Evolutionary conservation across 2,329 filamentous ascomycete genomes (phyloP).

Genomic region (Aspergillus terreus): DNA sequence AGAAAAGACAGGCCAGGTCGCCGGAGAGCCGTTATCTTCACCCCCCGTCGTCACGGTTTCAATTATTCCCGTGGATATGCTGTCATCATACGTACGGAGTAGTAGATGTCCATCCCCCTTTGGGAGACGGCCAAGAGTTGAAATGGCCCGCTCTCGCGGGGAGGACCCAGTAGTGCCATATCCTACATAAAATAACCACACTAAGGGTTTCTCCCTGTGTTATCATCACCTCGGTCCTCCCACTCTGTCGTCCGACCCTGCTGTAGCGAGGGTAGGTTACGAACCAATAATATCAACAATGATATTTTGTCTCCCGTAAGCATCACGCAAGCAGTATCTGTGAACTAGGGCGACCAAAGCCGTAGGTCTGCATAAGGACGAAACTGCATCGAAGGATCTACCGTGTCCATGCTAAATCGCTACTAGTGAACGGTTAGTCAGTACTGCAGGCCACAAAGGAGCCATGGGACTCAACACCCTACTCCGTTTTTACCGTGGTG

Average conservation of each 20-base stretch:
- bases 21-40: background rate
- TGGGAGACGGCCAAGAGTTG: background rate
- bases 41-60: background rate
- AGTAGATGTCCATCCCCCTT: background rate
- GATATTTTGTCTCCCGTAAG: too few species aligned
- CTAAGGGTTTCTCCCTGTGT: constrained; percentile 8
- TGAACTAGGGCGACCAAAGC: background rate
- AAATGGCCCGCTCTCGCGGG: constrained; percentile 12
- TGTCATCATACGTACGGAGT: background rate
- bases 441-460: constrained; percentile 10
- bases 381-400: constrained; percentile 11
- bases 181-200: constrained; percentile 3
- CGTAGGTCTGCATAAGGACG: constrained; percentile 7
- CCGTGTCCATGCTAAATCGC: constrained; percentile 7
- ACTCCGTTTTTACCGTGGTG: constrained; percentile 12
- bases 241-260: background rate
- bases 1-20: too few species aligned
- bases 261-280: background rate
- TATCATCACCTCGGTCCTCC: constrained; percentile 9
- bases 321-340: too few species aligned
- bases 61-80: background rate
- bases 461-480: constrained; percentile 11
- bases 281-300: background rate
- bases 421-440: constrained; percentile 14
- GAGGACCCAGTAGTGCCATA: constrained; percentile 2